These are phyloP conservation scores for Trichoderma sp. DNA, from an alignment of 2,329 filamentous ascomycete species.

Conservation along the genomic window DNA sequence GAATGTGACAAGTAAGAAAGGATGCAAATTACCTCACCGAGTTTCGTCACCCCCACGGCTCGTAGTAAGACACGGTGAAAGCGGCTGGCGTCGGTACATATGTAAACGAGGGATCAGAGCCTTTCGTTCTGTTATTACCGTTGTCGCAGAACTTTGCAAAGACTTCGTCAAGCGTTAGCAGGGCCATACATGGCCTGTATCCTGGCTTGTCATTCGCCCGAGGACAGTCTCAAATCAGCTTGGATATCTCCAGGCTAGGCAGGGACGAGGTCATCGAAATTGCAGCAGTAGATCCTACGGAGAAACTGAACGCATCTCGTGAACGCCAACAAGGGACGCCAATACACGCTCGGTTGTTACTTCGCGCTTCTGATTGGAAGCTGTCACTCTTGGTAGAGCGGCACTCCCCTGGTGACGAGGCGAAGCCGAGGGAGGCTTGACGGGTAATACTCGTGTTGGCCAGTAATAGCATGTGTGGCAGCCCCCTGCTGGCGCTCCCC, in stretches of 20 bases:
- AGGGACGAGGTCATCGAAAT: background rate
- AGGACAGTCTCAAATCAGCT: no score
- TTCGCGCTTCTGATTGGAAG: background rate
- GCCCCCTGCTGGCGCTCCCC: background rate
- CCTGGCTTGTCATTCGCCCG: background rate
- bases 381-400: background rate
- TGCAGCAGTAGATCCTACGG: background rate
- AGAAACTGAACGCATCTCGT: constrained; percentile 3
- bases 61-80: constrained; percentile 15
- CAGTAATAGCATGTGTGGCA: background rate
- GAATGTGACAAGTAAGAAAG: constrained; percentile 14
- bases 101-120: background rate
- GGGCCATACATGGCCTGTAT: no score
- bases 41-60: background rate
- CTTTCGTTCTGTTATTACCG: background rate
- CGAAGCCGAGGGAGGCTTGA: background rate
- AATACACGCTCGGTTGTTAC: background rate
- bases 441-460: background rate
- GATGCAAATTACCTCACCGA: background rate
- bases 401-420: background rate
- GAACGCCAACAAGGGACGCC: background rate
- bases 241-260: no score
- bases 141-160: no score
- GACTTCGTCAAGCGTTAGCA: no score
- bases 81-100: background rate